These are phyloP conservation scores for Priceomyces castillae DNA, from an alignment of 805 yeast species.

Conservation along the genomic window DNA sequence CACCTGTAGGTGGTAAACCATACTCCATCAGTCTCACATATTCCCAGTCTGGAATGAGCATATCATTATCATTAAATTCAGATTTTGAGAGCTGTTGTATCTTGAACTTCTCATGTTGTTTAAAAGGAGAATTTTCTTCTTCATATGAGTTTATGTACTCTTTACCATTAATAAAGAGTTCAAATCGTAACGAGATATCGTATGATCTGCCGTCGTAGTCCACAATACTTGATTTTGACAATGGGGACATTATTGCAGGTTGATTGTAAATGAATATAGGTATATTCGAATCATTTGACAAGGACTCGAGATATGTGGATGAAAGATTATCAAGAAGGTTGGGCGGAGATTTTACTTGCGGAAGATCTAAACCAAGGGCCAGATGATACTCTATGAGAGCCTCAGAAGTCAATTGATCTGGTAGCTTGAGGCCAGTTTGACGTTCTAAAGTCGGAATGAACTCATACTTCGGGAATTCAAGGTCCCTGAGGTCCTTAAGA, in stretches of 20 bases:
- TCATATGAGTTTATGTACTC: conserved; percentile 94
- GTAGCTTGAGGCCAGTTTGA: conserved; percentile 49
- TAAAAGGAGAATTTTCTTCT: conserved; percentile 86
- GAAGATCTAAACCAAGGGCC: conserved; percentile 33
- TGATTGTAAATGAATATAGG: conserved; percentile 82
- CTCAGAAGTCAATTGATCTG: conserved; percentile 40
- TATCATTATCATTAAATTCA: conserved; percentile 55
- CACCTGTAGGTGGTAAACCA: conserved; percentile 98
- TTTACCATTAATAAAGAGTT: conserved; percentile 71
- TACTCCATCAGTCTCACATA: conserved; percentile 79
- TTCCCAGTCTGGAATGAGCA: conserved; percentile 65
- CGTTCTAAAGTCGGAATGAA: conserved; percentile 63
- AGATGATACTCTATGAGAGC: conserved; percentile 41
- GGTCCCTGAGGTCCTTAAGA: conserved; percentile 11
- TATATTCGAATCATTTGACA: conserved; percentile 36
- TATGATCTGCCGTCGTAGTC: conserved; percentile 27
- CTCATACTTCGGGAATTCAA: conserved; percentile 44
- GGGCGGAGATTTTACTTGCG: conserved; percentile 47
- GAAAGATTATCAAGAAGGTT: conserved; percentile 66
- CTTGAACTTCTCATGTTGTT: conserved; percentile 62
- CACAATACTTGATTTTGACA: conserved; percentile 63
- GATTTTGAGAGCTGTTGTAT: conserved; percentile 52
- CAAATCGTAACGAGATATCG: conserved; percentile 69
- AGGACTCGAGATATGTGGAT: conserved; percentile 60
- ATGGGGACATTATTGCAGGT: conserved; percentile 82